phyloP scores from a whole-genome alignment of 345 rosid genomes.

The Aurinia saxatilis region DNA sequence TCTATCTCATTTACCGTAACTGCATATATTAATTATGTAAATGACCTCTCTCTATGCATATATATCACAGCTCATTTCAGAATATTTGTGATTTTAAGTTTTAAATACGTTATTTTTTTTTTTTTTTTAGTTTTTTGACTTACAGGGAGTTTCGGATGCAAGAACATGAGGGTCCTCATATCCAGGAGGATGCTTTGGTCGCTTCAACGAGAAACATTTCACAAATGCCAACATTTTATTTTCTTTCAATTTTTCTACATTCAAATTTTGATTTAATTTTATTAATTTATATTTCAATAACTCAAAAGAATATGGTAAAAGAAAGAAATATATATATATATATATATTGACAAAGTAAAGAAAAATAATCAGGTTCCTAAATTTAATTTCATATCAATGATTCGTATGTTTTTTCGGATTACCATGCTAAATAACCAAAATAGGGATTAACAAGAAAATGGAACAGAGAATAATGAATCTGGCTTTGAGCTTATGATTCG shows the following conservation, averaged over 20 bases:
- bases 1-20: slow-evolving; percentile 51
- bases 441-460: background rate
- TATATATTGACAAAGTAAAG: background rate
- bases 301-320: background rate
- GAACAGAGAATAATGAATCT: background rate
- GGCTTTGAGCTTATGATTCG: background rate
- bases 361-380: background rate
- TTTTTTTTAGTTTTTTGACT: slow-evolving; percentile 26
- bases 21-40: slow-evolving; percentile 19
- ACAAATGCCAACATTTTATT: slow-evolving; percentile 38
- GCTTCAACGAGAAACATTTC: slow-evolving; percentile 44
- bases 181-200: slow-evolving; percentile 26
- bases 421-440: background rate
- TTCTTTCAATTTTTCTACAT: background rate
- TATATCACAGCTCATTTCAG: background rate
- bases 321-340: background rate
- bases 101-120: background rate
- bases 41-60: background rate
- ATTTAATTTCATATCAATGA: background rate
- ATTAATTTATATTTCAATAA: background rate
- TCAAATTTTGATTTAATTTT: background rate
- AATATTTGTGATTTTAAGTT: background rate
- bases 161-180: slow-evolving; percentile 49
- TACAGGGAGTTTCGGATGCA: slow-evolving; percentile 79
- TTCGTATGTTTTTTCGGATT: background rate